A percentile compares a stretch with the other conserved stretches of the same genome.
phyloP scores from a whole-genome alignment of 306 rosid genomes.

The Malus asiatica region DNA sequence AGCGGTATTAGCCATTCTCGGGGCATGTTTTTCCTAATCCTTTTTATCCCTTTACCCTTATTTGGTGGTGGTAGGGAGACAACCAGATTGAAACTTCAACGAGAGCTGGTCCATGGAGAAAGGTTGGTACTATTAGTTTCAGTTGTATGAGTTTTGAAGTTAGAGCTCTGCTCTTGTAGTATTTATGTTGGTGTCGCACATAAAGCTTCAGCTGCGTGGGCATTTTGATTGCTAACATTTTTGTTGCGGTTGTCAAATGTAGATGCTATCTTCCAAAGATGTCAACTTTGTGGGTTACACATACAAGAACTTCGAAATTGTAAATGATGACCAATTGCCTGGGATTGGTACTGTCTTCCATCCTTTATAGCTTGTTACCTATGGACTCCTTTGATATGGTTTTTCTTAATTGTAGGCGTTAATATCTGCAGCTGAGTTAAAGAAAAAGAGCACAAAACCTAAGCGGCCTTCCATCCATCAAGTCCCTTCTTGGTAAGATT shows the following conservation, averaged over 20 bases:
- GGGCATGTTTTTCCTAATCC: slow-evolving; percentile 17
- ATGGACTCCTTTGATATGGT: neutral
- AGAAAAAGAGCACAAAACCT: slow-evolving; percentile 81
- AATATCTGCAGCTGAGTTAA: slow-evolving; percentile 70
- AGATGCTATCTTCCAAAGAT: slow-evolving; percentile 96
- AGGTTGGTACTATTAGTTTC: slow-evolving; percentile 49
- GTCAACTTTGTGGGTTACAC: slow-evolving; percentile 96
- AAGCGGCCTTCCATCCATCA: slow-evolving; percentile 94
- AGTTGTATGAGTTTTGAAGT: slow-evolving; percentile 5
- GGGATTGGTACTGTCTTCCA: slow-evolving; percentile 65
- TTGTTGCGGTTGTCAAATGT: slow-evolving; percentile 35
- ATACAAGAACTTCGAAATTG: slow-evolving; percentile 84
- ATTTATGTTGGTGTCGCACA: neutral
- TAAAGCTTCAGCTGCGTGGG: slow-evolving; percentile 10
- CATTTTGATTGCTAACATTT: slow-evolving; percentile 18
- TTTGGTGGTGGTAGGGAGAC: slow-evolving; percentile 46
- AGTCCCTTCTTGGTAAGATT: slow-evolving; percentile 72
- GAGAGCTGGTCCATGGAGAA: slow-evolving; percentile 98
- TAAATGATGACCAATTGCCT: slow-evolving; percentile 77
- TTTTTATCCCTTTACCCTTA: slow-evolving; percentile 17
- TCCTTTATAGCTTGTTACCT: slow-evolving; percentile 1
- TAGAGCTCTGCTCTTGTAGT: slow-evolving; percentile 1
- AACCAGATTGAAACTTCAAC: slow-evolving; percentile 65
- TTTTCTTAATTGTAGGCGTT: slow-evolving; percentile 4
- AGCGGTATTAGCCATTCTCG: slow-evolving; percentile 5